Evolutionary conservation across 2,329 filamentous ascomycete genomes (phyloP), one percentile per base, ranked within the genome.

Genomic region (Thyridium curvatum): DNA sequence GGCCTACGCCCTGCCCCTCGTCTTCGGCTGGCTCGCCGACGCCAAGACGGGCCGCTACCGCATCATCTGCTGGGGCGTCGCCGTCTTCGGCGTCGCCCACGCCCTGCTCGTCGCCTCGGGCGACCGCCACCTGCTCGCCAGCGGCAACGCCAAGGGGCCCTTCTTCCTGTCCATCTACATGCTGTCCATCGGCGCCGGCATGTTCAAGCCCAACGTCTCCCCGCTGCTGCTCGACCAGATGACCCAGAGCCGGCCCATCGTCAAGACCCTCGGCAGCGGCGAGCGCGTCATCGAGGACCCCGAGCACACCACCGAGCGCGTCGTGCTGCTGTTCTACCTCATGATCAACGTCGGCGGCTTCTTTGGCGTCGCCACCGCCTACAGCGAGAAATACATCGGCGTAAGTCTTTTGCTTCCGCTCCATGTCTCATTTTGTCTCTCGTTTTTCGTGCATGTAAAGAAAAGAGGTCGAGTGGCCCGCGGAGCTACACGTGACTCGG

Each of bases 181-280:
- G 16, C 56, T 71, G 6, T 57, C 67, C 5, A 52, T 87, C 10
- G 84, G 84, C 35, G 84, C 82, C 8, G 83, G 62, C 44, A 67
- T 69, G 60, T 86, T 88, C 69, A 89, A 89, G 65, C 65, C 80
- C 30, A 87, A 86, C 46, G 79, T 89, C 30, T 77, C 79, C 0
- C 79, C 81, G 1, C 62, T 84, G 14, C 71, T 86, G 18, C 75
- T 82, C 10, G 82, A 86, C 46, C 81, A 86, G 51, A 73, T 82
- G 51, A 69, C 64, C 3, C 68, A 71, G 16, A 75, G 74, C 4
- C 72, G 71, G 21, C 68, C 73, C 15, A 69, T 61, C 35, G 69
- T 82, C 33, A 61, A 69, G 30, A 73, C 66, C 3, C 53, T 72
- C 9, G 52, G 53, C 32, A 72, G 61, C 3, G 82, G 82, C 14